These are phyloP conservation scores for Leucocoprinus leucothites DNA, from an alignment of 768 basidiomycete species.

Conservation along the genomic window DNA sequence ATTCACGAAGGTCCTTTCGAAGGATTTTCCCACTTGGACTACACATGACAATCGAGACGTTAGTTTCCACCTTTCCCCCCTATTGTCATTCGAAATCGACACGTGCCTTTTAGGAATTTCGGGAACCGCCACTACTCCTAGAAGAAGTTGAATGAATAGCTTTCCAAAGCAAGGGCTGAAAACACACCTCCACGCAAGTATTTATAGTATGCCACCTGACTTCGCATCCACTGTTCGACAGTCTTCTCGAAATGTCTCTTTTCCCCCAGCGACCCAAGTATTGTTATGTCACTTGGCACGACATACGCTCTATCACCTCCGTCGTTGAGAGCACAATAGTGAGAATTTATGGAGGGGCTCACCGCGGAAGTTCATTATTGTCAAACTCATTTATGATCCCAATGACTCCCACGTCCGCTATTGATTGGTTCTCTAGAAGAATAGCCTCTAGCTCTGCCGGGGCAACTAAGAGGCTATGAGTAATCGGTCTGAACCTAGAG, in stretches of 20 bases:
- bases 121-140: conserved; percentile 48
- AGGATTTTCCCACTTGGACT: conserved; percentile 17
- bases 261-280: conserved; percentile 17
- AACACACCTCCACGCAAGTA: conserved; percentile 52
- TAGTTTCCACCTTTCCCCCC: not conserved
- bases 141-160: conserved; percentile 19
- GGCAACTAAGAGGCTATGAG: conserved; percentile 35
- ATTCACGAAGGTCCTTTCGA: conserved; percentile 15
- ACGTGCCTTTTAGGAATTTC: conserved; percentile 52
- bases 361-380: conserved; percentile 69
- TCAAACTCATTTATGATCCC: conserved; percentile 48
- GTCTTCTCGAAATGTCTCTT: conserved; percentile 33
- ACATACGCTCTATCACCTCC: conserved; percentile 41
- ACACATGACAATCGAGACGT: not conserved
- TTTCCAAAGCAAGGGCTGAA: not conserved
- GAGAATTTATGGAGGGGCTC: conserved; percentile 9
- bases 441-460: conserved; percentile 69
- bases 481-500: not conserved
- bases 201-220: conserved; percentile 59
- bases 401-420: conserved; percentile 67
- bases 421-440: conserved; percentile 53
- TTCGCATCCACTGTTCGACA: conserved; percentile 51
- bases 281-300: conserved; percentile 27
- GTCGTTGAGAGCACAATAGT: not conserved
- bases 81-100: not conserved